Percentiles rank a stretch among this genome's conserved stretches.
phyloP scores from a whole-genome alignment of 2,329 filamentous ascomycete genomes.

The Plectosphaerella cucumerina region DNA sequence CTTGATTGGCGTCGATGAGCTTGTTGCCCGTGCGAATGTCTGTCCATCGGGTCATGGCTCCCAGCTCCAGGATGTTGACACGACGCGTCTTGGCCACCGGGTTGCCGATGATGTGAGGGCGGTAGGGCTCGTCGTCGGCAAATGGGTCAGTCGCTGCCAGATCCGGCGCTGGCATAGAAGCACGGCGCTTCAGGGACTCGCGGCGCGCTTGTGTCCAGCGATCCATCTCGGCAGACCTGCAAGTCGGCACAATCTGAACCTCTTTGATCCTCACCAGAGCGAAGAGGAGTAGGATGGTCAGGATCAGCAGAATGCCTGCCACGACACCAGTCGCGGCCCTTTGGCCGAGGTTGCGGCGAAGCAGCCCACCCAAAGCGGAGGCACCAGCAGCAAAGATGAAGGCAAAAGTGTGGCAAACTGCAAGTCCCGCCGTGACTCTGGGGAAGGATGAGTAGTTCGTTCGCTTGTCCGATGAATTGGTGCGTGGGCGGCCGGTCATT shows the following conservation, averaged over 20 bases:
- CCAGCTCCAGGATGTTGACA: slow-evolving; percentile 69
- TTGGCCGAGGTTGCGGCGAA: slow-evolving; percentile 62
- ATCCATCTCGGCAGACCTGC: slow-evolving; percentile 51
- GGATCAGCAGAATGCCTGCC: slow-evolving; percentile 59
- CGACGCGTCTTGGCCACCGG: slow-evolving; percentile 64
- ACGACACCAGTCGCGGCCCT: slow-evolving; percentile 65
- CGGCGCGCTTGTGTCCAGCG: slow-evolving; percentile 44
- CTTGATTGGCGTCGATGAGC: slow-evolving; percentile 43
- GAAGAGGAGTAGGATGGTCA: slow-evolving; percentile 59
- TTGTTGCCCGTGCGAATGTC: slow-evolving; percentile 63
- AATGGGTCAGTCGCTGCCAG: slow-evolving; percentile 23
- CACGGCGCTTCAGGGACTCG: slow-evolving; percentile 41
- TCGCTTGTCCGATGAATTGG: slow-evolving; percentile 34
- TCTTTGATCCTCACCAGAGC: slow-evolving; percentile 62
- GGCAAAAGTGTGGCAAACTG: slow-evolving; percentile 63
- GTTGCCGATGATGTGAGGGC: slow-evolving; percentile 67
- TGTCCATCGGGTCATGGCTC: slow-evolving; percentile 64
- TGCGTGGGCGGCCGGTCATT: slow-evolving; percentile 54
- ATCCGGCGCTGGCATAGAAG: slow-evolving; percentile 26
- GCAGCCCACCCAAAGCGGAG: slow-evolving; percentile 63
- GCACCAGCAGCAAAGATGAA: slow-evolving; percentile 67
- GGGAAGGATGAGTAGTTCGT: slow-evolving; percentile 77
- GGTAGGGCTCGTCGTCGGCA: slow-evolving; percentile 57
- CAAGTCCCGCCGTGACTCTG: slow-evolving; percentile 67
- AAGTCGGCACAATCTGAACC: slow-evolving; percentile 65